Evolutionary conservation across 1,284 basidiomycete genomes (phyloP).

Genomic region (Fomitopsis pinicola): DNA sequence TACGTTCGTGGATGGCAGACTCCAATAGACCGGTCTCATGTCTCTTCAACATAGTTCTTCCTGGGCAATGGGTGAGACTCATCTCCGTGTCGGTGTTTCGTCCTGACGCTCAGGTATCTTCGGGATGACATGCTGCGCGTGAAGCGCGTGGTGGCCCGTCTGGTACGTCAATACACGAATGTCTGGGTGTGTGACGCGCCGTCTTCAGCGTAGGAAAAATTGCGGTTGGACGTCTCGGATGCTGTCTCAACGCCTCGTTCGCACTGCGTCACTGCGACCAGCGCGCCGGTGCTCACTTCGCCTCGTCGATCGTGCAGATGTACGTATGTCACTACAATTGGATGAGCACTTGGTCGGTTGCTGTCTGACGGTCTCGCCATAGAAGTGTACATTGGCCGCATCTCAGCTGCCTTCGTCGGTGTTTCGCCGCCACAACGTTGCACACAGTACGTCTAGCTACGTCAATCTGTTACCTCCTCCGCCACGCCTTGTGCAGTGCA

Average conservation of each 20-base stretch:
- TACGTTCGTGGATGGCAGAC: neutral
- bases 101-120: neutral
- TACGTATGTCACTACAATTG: neutral
- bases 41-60: neutral
- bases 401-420: neutral
- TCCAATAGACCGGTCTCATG: neutral
- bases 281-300: neutral
- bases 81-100: neutral
- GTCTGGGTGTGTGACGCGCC: too few species aligned
- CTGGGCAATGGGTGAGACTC: neutral
- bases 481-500: neutral
- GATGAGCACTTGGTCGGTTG: neutral
- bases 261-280: neutral
- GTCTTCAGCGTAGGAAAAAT: too few species aligned
- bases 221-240: neutral
- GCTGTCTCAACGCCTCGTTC: neutral
- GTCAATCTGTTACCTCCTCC: neutral
- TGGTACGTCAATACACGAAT: too few species aligned
- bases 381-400: neutral
- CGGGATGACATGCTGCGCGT: neutral
- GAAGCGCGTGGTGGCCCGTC: too few species aligned
- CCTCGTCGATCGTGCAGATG: neutral
- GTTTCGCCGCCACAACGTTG: neutral
- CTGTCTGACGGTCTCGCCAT: neutral
- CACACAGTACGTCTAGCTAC: neutral